These are phyloP conservation scores for Amylocarpus encephaloides DNA, from an alignment of 2,329 filamentous ascomycete species.

Conservation along the genomic window DNA sequence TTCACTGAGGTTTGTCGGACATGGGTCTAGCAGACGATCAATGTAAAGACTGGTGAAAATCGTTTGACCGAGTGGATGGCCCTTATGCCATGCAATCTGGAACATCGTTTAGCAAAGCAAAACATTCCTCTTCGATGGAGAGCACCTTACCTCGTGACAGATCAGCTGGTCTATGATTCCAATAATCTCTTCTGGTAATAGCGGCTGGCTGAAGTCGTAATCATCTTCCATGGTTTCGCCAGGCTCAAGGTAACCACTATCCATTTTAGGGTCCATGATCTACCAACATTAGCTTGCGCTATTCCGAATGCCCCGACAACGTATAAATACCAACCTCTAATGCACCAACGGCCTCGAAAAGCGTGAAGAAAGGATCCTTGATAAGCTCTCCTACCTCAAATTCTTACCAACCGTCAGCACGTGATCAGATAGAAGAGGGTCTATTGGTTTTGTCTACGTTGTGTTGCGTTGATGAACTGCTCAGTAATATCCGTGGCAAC, in stretches of 20 bases:
- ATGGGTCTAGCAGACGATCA: slow-evolving; percentile 70
- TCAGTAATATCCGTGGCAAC: slow-evolving; percentile 53
- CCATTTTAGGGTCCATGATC: slow-evolving; percentile 99
- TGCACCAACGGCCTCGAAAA: slow-evolving; percentile 89
- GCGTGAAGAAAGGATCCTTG: slow-evolving; percentile 89
- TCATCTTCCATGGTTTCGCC: slow-evolving; percentile 78
- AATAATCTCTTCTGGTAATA: slow-evolving; percentile 73
- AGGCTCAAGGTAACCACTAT: slow-evolving; percentile 76
- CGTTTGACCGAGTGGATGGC: slow-evolving; percentile 92
- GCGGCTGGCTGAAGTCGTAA: slow-evolving; percentile 63
- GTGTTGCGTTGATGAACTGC: slow-evolving; percentile 46
- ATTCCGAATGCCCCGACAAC: neutral
- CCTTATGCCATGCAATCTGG: slow-evolving; percentile 92
- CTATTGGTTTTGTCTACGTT: slow-evolving; percentile 37
- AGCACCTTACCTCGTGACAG: slow-evolving; percentile 66
- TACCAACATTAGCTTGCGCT: slow-evolving; percentile 34
- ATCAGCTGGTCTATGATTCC: slow-evolving; percentile 93
- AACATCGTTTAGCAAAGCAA: slow-evolving; percentile 1
- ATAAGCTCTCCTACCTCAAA: slow-evolving; percentile 75
- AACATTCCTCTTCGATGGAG: neutral
- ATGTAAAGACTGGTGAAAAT: slow-evolving; percentile 90
- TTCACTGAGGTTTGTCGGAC: slow-evolving; percentile 51
- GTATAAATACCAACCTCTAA: slow-evolving; percentile 53
- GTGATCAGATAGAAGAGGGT: slow-evolving; percentile 12
- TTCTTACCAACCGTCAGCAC: slow-evolving; percentile 42